Percentiles rank a stretch among this genome's conserved stretches.
phyloP scores from a whole-genome alignment of 768 basidiomycete species.

The Amyloporia xantha region DNA sequence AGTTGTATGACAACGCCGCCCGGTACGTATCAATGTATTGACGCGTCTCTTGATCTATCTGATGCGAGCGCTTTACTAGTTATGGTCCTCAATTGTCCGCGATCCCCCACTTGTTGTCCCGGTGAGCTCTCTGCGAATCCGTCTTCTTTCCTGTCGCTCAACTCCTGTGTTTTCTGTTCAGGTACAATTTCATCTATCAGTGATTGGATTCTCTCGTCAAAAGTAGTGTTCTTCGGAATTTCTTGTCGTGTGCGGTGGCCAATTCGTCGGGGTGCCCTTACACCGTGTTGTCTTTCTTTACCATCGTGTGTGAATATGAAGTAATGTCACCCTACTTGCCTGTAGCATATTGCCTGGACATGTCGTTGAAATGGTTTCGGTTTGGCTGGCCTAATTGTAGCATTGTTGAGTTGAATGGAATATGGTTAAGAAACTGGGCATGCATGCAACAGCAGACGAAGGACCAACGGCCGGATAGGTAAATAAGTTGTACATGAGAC shows the following conservation, averaged over 20 bases:
- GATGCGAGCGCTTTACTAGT: conserved; percentile 26
- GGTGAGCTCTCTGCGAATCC: conserved; percentile 34
- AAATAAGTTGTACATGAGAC: too few relatives aligned
- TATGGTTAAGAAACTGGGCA: too few relatives aligned
- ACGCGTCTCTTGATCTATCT: background rate
- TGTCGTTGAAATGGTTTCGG: too few relatives aligned
- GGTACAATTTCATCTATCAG: conserved; percentile 77
- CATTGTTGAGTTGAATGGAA: too few relatives aligned
- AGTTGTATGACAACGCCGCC: conserved; percentile 96
- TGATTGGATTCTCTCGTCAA: conserved; percentile 21
- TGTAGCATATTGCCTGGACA: background rate
- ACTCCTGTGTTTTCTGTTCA: background rate
- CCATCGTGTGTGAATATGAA: background rate
- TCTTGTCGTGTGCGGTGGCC: too few relatives aligned
- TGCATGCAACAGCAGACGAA: too few relatives aligned
- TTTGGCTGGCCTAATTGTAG: too few relatives aligned
- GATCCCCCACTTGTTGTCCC: conserved; percentile 86
- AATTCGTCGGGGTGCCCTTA: background rate
- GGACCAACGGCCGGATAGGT: too few relatives aligned
- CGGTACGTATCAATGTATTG: conserved; percentile 37
- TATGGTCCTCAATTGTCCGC: conserved; percentile 94
- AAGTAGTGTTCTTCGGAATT: background rate
- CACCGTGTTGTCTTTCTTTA: background rate
- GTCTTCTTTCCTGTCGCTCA: background rate
- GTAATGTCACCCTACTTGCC: background rate